Evolutionary conservation across 768 basidiomycete species (phyloP).

Genomic region (Coprinopsis cinerea): DNA sequence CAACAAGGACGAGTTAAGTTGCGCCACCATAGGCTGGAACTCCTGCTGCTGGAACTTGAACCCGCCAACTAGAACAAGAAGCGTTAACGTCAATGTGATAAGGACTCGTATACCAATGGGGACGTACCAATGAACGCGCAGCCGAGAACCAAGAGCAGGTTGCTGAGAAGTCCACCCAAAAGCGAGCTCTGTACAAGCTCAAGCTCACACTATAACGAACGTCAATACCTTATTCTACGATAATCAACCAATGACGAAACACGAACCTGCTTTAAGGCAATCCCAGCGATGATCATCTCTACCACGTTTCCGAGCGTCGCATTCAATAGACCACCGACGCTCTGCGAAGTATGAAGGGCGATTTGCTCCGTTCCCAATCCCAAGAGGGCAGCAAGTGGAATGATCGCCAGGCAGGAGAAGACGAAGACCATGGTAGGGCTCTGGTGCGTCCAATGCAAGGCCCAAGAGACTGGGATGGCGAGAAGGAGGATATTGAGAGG

Average conservation of each 20-base stretch:
- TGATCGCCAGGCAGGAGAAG: conserved; percentile 41
- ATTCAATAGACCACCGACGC: conserved; percentile 49
- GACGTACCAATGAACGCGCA: conserved; percentile 73
- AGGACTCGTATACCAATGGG: conserved; percentile 44
- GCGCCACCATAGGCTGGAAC: conserved; percentile 51
- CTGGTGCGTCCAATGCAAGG: conserved; percentile 39
- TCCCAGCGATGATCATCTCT: conserved; percentile 47
- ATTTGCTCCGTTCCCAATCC: conserved; percentile 51
- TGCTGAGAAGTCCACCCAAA: conserved; percentile 45
- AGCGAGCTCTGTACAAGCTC: conserved; percentile 50
- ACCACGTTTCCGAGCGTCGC: conserved; percentile 49
- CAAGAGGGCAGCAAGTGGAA: conserved; percentile 46
- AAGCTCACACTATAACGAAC: conserved; percentile 38
- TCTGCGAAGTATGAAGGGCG: conserved; percentile 40
- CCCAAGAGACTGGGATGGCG: conserved; percentile 48
- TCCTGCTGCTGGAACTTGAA: conserved; percentile 46
- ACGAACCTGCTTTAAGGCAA: conserved; percentile 32
- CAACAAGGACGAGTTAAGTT: conserved; percentile 61
- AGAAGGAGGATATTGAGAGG: conserved; percentile 38
- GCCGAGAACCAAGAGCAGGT: conserved; percentile 85
- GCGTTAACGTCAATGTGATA: background rate
- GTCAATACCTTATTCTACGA: conserved; percentile 9
- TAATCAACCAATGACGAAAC: background rate
- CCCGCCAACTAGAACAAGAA: conserved; percentile 44
- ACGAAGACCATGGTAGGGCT: conserved; percentile 42